phyloP scores from a whole-genome alignment of 495 filamentous ascomycete species.

The Neurospora sp. region DNA sequence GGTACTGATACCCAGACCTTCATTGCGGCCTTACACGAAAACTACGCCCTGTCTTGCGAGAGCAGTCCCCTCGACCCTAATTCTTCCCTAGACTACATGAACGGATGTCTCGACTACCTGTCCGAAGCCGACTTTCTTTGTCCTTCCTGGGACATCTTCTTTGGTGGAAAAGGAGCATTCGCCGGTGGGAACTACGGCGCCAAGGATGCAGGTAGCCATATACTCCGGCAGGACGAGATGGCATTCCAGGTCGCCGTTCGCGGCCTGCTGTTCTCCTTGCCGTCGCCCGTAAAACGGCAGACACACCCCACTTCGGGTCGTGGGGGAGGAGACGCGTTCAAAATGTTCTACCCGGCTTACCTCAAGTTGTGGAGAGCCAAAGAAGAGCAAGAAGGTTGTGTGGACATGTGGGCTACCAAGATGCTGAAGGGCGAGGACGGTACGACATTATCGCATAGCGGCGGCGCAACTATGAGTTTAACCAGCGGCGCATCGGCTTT shows the following conservation, averaged over 20 bases:
- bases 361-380: slow-evolving; percentile 65
- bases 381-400: slow-evolving; percentile 64
- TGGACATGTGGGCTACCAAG: slow-evolving; percentile 57
- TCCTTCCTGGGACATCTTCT: slow-evolving; percentile 46
- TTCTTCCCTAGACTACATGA: slow-evolving; percentile 54
- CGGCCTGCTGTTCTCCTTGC: slow-evolving; percentile 72
- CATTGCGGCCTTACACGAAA: slow-evolving; percentile 88
- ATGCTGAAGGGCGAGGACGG: slow-evolving; percentile 39
- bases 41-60: slow-evolving; percentile 78
- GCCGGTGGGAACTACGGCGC: slow-evolving; percentile 32
- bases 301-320: slow-evolving; percentile 29
- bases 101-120: slow-evolving; percentile 67
- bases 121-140: slow-evolving; percentile 80
- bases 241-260: slow-evolving; percentile 80
- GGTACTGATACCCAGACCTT: slow-evolving; percentile 86
- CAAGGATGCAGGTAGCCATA: slow-evolving; percentile 51
- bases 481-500: slow-evolving; percentile 35
- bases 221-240: slow-evolving; percentile 82
- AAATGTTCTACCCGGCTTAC: slow-evolving; percentile 81
- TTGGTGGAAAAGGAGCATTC: slow-evolving; percentile 33
- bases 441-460: slow-evolving; percentile 1
- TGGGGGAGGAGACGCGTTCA: slow-evolving; percentile 49
- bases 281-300: slow-evolving; percentile 68
- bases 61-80: slow-evolving; percentile 32
- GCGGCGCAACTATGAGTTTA: slow-evolving; percentile 8